Percentiles rank a stretch among this genome's conserved stretches.
These are phyloP conservation scores for Sphaerostilbella broomeana DNA, from an alignment of 2,329 filamentous ascomycete species.

Conservation along the genomic window DNA sequence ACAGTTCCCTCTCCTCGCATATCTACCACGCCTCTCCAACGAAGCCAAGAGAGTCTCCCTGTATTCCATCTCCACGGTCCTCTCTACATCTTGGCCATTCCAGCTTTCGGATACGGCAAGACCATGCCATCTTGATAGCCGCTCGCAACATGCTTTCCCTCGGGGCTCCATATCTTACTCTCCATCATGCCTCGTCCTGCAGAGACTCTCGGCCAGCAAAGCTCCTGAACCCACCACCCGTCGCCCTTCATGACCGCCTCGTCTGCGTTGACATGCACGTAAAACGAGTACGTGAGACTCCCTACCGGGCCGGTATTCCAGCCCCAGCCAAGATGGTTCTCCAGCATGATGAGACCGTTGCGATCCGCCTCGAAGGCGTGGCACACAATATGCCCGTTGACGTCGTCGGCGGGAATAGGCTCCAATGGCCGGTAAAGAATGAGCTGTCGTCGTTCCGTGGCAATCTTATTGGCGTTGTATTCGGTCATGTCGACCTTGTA, in stretches of 20 bases:
- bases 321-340: conserved; percentile 43
- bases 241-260: conserved; percentile 41
- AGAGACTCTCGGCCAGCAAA: conserved; percentile 40
- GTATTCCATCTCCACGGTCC: no score
- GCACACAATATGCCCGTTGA: conserved; percentile 40
- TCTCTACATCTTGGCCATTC: no score
- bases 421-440: conserved; percentile 42
- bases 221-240: conserved; percentile 50
- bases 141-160: conserved; percentile 46
- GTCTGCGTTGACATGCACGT: conserved; percentile 44
- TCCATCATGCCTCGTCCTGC: conserved; percentile 42
- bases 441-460: conserved; percentile 42
- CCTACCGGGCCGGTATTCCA: conserved; percentile 35
- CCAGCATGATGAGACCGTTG: conserved; percentile 48
- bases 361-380: conserved; percentile 48
- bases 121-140: conserved; percentile 49
- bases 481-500: conserved; percentile 46
- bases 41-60: no score
- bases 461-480: conserved; percentile 36
- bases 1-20: no score
- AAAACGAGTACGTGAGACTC: conserved; percentile 45
- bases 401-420: conserved; percentile 34
- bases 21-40: no score
- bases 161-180: conserved; percentile 48
- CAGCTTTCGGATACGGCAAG: conserved; percentile 20